phyloP scores from a whole-genome alignment of 176 grass and related monocot genomes.

The Avena atlantica region DNA sequence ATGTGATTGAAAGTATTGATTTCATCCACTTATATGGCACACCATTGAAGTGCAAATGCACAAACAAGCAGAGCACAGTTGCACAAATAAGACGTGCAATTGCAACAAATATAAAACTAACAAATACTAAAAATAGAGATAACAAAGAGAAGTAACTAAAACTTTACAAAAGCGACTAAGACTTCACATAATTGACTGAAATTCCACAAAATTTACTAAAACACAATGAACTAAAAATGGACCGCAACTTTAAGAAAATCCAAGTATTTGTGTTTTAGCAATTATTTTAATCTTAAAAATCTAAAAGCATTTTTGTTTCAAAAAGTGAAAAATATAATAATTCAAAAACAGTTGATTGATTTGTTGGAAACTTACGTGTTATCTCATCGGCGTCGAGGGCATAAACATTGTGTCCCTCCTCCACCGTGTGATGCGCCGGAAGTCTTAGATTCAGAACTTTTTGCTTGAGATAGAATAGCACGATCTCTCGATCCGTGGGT shows the following conservation, averaged over 20 bases:
- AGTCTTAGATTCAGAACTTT: neutral
- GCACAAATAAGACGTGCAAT: neutral
- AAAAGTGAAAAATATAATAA: neutral
- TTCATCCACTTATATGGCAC: neutral
- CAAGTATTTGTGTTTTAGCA: no score
- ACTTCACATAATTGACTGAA: no score
- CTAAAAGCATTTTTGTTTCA: no score
- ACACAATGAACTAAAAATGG: no score
- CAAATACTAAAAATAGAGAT: neutral
- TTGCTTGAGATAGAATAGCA: conserved; percentile 4
- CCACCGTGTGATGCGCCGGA: neutral
- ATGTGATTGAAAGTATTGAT: neutral
- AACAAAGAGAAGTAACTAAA: neutral
- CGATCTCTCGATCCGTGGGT: conserved; percentile 25
- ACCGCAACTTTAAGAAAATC: no score
- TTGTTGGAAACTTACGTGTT: neutral
- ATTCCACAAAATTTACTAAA: no score
- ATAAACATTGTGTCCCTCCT: neutral
- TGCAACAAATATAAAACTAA: neutral
- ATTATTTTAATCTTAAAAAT: no score
- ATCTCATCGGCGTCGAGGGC: neutral
- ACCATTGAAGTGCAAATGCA: no score
- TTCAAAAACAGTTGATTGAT: neutral
- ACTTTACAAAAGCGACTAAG: neutral
- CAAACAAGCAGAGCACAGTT: neutral